These are phyloP conservation scores for Bothriochloa decipiens DNA, from an alignment of 176 grass and related monocot genomes.

Conservation along the genomic window DNA sequence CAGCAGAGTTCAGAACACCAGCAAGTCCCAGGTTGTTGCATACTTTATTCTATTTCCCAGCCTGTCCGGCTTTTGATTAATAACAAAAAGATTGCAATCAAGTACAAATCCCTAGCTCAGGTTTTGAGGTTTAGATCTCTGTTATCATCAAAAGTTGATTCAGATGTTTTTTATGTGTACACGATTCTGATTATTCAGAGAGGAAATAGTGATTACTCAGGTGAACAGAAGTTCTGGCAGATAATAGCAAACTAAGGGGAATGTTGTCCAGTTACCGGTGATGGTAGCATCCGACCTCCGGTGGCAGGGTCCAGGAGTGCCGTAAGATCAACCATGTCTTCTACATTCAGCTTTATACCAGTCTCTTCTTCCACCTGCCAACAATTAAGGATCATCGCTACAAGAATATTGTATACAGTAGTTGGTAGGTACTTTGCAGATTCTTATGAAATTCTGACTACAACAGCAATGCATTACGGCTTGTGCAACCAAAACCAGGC, in stretches of 20 bases:
- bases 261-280: conserved; percentile 55
- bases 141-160: neutral
- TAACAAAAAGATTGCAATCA: neutral
- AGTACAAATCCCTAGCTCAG: neutral
- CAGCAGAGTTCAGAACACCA: neutral
- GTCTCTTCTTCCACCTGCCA: conserved; percentile 91
- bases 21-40: neutral
- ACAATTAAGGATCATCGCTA: neutral
- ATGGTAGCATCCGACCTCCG: conserved; percentile 71
- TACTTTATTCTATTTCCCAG: neutral
- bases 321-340: conserved; percentile 90
- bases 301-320: conserved; percentile 66
- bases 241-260: neutral
- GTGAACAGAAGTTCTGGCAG: neutral
- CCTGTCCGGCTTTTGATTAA: neutral
- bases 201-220: neutral
- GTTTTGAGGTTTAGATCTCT: neutral
- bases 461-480: neutral
- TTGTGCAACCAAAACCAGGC: neutral
- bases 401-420: neutral
- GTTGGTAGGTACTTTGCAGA: neutral
- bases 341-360: conserved; percentile 75
- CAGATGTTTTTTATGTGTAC: neutral
- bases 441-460: neutral
- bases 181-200: neutral